Evolutionary conservation across 1,284 basidiomycete genomes (phyloP), one percentile per base, ranked within the genome.

Genomic region (Leccinum angustisporum): DNA sequence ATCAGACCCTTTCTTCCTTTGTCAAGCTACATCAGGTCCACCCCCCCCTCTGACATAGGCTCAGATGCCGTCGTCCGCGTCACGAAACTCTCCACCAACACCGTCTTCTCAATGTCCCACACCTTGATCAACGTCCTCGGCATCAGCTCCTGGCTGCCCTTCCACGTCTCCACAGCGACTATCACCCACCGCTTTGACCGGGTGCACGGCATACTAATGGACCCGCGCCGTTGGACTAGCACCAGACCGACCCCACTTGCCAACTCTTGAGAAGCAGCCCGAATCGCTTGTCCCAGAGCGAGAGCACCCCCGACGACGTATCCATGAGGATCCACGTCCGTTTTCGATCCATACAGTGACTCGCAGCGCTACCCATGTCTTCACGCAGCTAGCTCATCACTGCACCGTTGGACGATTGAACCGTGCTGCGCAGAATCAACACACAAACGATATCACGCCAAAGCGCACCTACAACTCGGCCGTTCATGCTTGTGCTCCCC

Each of bases 281-380:
- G 67, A 98, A 98, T 2, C 97, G 87, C 57, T 95, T 84, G 77
- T 99, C 97, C 95, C 96, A 98, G 1, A 98, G 81, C 3, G 89
- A 87, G 7, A 98, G 78, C 9, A 89, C 84, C 5, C 97, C 97
- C 1, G 85, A 85, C 2, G 90, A 86, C 1, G 96, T 97, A 2
- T 94, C 96, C 33, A 92, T 87, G 6, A 97, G 80, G 38, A 95
- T 80, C 97, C 97, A 98, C 4, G 91, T 85, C 30, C 85, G 85
- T 67, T 90, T 91, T 30, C 86, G 84, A 70, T 96, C 94, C 38
- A 94, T 75, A 67, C 93, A 97, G 27, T 30, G 27, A 7, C 27
- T 30, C 27, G 27, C 27, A 30, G 27, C 27, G 27, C 27, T 30
- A 30, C 27, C 27, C 27, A 30, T 30, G 27, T 30, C 27, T 30